These are phyloP conservation scores for Camellia sinensis DNA, from an alignment of 148 eudicot genomes.

Conservation along the genomic window DNA sequence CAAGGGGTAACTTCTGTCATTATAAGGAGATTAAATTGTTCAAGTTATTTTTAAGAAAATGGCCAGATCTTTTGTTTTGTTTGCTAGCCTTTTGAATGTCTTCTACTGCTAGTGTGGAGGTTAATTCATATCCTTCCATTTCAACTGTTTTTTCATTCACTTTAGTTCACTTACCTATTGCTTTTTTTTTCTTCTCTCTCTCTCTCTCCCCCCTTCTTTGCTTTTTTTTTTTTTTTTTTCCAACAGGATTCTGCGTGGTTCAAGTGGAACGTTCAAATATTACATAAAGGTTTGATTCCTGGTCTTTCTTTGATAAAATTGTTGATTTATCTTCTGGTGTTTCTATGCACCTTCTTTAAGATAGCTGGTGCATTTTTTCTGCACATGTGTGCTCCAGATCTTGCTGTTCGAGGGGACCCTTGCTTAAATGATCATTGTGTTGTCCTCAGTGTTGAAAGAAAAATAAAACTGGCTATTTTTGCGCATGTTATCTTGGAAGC, in stretches of 20 bases:
- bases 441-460: background rate
- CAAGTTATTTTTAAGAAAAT: background rate
- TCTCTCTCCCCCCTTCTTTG: background rate
- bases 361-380: background rate
- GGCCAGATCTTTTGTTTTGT: background rate
- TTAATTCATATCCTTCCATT: background rate
- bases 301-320: background rate
- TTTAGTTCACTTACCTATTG: background rate
- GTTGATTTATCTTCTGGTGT: background rate
- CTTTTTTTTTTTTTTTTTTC: background rate
- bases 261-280: slow-evolving; percentile 95
- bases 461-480: background rate
- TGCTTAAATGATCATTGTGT: background rate
- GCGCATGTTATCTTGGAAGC: background rate
- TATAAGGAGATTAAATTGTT: background rate
- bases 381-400: background rate
- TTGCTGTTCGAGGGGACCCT: background rate
- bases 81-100: slow-evolving; percentile 4
- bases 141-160: slow-evolving; percentile 5
- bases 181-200: background rate
- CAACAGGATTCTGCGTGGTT: slow-evolving; percentile 66
- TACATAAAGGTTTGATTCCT: slow-evolving; percentile 71
- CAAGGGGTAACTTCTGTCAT: background rate
- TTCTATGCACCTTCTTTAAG: slow-evolving; percentile 2
- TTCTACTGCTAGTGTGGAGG: background rate